Percentiles rank a stretch among this genome's conserved stretches.
These are phyloP conservation scores for Epichloe gansuensis DNA, from an alignment of 2,329 filamentous ascomycete species.

Conservation along the genomic window DNA sequence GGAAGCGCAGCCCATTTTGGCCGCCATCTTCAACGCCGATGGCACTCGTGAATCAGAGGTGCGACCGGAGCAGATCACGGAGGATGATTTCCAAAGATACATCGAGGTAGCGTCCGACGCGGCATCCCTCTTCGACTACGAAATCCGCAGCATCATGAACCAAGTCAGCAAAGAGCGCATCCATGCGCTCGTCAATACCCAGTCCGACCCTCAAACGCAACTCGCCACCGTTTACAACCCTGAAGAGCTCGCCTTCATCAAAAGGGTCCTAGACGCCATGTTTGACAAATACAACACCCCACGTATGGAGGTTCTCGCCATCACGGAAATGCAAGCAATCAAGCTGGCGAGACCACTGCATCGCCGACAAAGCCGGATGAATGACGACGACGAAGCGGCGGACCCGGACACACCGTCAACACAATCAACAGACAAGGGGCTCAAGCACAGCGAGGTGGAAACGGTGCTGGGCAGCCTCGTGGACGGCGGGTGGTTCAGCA, in stretches of 20 bases:
- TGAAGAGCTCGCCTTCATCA: conserved; percentile 83
- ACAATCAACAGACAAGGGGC: conserved; percentile 31
- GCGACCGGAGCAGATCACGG: conserved; percentile 50
- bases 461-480: conserved; percentile 56
- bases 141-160: conserved; percentile 65
- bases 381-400: conserved; percentile 21
- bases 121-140: conserved; percentile 72
- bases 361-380: conserved; percentile 20
- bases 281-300: conserved; percentile 79
- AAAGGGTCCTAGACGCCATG: conserved; percentile 78
- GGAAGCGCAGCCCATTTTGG: conserved; percentile 62
- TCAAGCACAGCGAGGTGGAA: conserved; percentile 73
- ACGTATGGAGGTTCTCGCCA: conserved; percentile 70
- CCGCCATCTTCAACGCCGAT: conserved; percentile 57
- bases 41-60: conserved; percentile 25
- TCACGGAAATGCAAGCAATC: conserved; percentile 68
- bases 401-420: conserved; percentile 16
- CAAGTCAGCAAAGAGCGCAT: conserved; percentile 56
- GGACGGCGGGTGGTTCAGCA: conserved; percentile 74
- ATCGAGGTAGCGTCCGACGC: conserved; percentile 58
- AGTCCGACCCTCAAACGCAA: conserved; percentile 74
- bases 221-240: conserved; percentile 68
- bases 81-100: conserved; percentile 55
- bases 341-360: conserved; percentile 47
- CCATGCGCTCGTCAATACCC: conserved; percentile 79